Evolutionary conservation across 169 alveolate species (phyloP), one percentile per base, ranked within the genome.

Genomic region (Cryptosporidium bovis): DNA sequence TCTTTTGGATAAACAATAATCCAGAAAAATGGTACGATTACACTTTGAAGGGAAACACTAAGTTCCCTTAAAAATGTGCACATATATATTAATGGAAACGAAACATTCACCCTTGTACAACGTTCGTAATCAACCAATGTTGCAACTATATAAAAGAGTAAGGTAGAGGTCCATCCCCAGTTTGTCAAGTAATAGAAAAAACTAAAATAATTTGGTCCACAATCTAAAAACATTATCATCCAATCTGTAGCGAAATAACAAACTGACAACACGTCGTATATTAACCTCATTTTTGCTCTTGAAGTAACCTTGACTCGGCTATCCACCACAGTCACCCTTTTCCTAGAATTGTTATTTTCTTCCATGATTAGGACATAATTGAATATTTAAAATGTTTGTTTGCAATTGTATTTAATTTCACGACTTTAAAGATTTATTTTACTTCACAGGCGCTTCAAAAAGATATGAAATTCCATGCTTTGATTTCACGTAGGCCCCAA

Each of bases 1-100:
- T 77, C 87, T 77, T 77, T 27, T 77, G 87, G 71, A 62, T 77
- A 77, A 40, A 77, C 87, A 24, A 77, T 77, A 7, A 77, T 62
- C 87, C 87, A 77, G 31, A 77, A 77, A 36, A 77, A 77, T 36
- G 87, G 87, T 16, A 77, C 87, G 13, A 77, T 77, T 40, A 77
- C 87, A 40, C 87, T 77, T 60, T 77, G 77, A 7, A 77, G 48
- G 18, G 87, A 77, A 77, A 77, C 65, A 15, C 87, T 62, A 33
- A 77, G 55, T 20, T 77, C 87, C 27, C 87, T 56, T 18, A 77
- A 44, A 48, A 77, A 62, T 60, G 71, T 60, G 18, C 87, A 77
- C 20, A 66, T 31, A 77, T 77, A 53, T 60, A 77, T 77, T 48
- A 77, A 60, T 8, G 20, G 40, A 15, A 62, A 40, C 16, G 87